Conservation (phyloP, 352 stramenopile species). For the Pythium biforme region DNA sequence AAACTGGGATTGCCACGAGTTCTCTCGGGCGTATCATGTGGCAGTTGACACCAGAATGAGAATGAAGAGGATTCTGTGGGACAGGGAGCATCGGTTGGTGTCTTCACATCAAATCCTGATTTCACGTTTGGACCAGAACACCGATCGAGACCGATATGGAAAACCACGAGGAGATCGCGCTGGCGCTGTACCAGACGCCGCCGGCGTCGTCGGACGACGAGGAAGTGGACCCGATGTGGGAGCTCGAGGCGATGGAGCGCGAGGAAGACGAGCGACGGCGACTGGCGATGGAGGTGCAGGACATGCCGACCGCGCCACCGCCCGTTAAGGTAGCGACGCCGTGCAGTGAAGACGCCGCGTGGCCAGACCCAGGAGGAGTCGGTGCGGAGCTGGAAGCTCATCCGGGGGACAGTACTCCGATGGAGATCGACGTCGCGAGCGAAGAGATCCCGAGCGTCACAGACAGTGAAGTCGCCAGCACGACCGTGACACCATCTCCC, state of each 20-base stretch:
- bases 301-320: background rate
- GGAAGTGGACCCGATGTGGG: conserved; percentile 63
- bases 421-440: background rate
- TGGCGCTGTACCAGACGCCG: conserved; percentile 11
- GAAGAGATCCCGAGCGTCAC: background rate
- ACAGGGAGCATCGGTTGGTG: too few species aligned
- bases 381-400: background rate
- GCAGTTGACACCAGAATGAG: too few species aligned
- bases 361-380: too few species aligned
- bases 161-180: conserved; percentile 4
- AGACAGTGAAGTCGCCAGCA: background rate
- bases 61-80: too few species aligned
- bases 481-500: background rate
- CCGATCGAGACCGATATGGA: background rate
- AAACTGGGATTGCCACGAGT: too few species aligned
- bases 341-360: background rate
- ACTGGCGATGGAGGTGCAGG: background rate
- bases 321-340: background rate
- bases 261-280: background rate
- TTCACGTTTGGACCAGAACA: background rate
- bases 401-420: background rate
- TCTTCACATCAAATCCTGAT: background rate
- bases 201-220: background rate
- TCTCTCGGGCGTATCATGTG: too few species aligned
- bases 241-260: conserved; percentile 55